Conservation (phyloP, 2,329 filamentous ascomycete species). For the Aspergillus sp. region DNA sequence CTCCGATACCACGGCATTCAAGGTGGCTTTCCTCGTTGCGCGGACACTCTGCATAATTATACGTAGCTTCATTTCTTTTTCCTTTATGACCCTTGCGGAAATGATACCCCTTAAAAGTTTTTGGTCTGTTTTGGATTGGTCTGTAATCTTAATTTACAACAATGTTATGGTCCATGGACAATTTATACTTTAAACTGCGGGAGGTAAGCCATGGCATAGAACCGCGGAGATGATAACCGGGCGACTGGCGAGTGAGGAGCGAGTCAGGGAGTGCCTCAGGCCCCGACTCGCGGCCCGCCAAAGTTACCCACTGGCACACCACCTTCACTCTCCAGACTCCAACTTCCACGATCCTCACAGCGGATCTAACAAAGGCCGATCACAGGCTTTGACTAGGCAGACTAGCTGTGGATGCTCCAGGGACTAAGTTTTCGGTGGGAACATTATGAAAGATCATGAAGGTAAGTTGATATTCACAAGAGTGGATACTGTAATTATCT, state of each 20-base stretch:
- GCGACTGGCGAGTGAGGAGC: neutral
- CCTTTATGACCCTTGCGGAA: neutral
- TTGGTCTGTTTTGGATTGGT: no score
- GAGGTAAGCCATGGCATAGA: no score
- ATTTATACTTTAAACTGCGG: no score
- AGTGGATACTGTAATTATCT: neutral
- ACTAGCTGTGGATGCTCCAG: neutral
- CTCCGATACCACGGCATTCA: neutral
- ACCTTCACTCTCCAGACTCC: neutral
- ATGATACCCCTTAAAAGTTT: slow-evolving; percentile 1
- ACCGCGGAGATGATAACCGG: no score
- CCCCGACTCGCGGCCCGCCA: neutral
- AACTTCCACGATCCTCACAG: neutral
- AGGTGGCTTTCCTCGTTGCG: slow-evolving; percentile 1
- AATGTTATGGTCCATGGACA: no score
- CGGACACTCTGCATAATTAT: neutral
- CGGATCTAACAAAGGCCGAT: neutral
- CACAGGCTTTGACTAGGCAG: no score
- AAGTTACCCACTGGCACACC: neutral
- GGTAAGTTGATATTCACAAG: neutral
- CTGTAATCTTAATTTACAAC: no score
- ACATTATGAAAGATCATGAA: neutral
- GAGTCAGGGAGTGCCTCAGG: neutral
- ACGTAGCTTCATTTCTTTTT: neutral
- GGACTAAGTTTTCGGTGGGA: no score